A percentile compares a stretch with the other conserved stretches of the same genome.
Conservation (phyloP, 345 rosid species). For the Melaleuca alternifolia region DNA sequence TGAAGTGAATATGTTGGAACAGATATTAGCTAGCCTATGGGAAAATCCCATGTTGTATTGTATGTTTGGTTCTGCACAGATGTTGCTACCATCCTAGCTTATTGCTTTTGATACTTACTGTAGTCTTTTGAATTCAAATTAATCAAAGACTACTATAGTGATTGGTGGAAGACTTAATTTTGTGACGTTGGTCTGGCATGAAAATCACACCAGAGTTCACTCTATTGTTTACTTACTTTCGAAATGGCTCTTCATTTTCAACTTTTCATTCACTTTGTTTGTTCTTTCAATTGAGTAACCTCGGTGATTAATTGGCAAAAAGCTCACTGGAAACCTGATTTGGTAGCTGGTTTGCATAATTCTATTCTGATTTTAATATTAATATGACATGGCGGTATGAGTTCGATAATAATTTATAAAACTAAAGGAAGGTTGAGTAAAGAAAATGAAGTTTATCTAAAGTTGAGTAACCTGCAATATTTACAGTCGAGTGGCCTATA, state of each 20-base stretch:
- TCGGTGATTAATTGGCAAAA: neutral
- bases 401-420: neutral
- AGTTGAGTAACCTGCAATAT: neutral
- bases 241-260: neutral
- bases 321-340: neutral
- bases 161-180: neutral
- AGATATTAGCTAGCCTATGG: neutral
- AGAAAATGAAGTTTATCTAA: neutral
- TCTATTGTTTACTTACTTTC: neutral
- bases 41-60: neutral
- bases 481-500: neutral
- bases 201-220: neutral
- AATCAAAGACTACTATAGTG: neutral
- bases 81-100: neutral
- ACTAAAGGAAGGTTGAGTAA: neutral
- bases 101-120: neutral
- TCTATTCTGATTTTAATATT: neutral
- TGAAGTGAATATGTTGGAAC: neutral
- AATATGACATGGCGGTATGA: neutral
- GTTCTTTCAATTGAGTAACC: neutral
- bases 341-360: neutral
- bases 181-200: neutral
- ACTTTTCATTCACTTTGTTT: neutral
- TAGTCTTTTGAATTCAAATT: neutral
- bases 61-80: neutral